These are phyloP conservation scores for Rhododendron mucronatum DNA, from an alignment of 148 eudicot genomes.

Conservation along the genomic window DNA sequence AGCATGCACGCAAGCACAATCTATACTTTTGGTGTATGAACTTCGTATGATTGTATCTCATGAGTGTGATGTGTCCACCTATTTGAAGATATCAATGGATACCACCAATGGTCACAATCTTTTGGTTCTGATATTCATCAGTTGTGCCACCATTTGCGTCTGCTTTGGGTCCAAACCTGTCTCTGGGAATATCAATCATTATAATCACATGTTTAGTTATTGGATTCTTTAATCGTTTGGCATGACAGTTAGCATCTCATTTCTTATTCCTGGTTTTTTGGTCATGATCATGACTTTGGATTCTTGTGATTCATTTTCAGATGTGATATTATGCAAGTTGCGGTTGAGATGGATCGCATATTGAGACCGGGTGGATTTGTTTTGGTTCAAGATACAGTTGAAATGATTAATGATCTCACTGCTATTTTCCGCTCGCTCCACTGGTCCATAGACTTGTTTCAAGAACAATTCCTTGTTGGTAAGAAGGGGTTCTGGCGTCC, in stretches of 20 bases:
- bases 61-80: background rate
- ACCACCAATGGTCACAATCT: background rate
- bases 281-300: background rate
- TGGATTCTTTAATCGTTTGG: background rate
- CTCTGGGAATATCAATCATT: background rate
- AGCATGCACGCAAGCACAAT: background rate
- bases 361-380: constrained; percentile 75
- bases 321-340: constrained; percentile 64
- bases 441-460: constrained; percentile 55
- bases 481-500: constrained; percentile 86
- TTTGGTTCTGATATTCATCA: background rate
- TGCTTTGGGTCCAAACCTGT: background rate
- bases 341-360: constrained; percentile 78
- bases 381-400: constrained; percentile 54
- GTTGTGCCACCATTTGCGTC: background rate
- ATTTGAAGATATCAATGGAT: background rate
- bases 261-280: background rate
- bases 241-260: background rate
- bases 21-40: background rate
- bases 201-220: background rate
- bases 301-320: constrained; percentile 30
- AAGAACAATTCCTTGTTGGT: constrained; percentile 65
- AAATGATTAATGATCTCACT: constrained; percentile 40
- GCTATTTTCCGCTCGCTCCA: constrained; percentile 69
- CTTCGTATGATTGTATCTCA: background rate